These are phyloP conservation scores for Haplosporangium sp. DNA, from an alignment of 371 early-diverging fungal species.

Conservation along the genomic window DNA sequence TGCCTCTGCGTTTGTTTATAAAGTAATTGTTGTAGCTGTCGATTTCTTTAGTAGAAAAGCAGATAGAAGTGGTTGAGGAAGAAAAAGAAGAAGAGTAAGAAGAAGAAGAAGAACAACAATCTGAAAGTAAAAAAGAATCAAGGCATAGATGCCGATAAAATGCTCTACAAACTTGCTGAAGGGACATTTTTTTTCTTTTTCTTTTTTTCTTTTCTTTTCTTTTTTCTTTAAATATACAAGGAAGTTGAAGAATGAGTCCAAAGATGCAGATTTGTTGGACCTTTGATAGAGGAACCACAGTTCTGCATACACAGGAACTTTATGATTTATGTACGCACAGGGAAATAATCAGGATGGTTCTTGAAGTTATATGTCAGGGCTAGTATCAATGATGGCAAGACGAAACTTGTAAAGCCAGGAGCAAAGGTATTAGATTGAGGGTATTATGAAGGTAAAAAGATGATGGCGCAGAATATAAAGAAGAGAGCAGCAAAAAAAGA, in stretches of 20 bases:
- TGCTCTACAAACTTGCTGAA: constrained; percentile 14
- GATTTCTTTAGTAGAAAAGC: not conserved
- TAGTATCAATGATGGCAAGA: too few relatives aligned
- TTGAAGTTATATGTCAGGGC: not conserved
- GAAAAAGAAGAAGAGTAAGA: not conserved
- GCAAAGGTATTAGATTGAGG: too few relatives aligned
- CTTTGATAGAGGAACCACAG: not conserved
- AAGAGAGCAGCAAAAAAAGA: constrained; percentile 2
- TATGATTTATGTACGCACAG: not conserved
- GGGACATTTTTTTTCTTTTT: constrained; percentile 7
- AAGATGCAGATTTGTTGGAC: not conserved
- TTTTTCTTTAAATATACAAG: not conserved
- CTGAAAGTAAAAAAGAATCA: constrained; percentile 2
- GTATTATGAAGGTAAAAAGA: not conserved
- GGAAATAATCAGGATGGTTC: not conserved
- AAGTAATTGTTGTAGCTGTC: not conserved
- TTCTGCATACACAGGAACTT: not conserved
- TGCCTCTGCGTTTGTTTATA: not conserved
- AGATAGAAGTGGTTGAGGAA: not conserved
- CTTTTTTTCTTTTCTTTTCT: too few relatives aligned
- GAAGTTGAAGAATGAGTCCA: not conserved
- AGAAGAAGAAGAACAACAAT: not conserved
- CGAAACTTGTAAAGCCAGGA: not conserved
- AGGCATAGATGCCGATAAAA: constrained; percentile 31
- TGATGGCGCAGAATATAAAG: not conserved